Evolutionary conservation across 2,329 filamentous ascomycete genomes (phyloP).

Genomic region (Xylaria sp.): DNA sequence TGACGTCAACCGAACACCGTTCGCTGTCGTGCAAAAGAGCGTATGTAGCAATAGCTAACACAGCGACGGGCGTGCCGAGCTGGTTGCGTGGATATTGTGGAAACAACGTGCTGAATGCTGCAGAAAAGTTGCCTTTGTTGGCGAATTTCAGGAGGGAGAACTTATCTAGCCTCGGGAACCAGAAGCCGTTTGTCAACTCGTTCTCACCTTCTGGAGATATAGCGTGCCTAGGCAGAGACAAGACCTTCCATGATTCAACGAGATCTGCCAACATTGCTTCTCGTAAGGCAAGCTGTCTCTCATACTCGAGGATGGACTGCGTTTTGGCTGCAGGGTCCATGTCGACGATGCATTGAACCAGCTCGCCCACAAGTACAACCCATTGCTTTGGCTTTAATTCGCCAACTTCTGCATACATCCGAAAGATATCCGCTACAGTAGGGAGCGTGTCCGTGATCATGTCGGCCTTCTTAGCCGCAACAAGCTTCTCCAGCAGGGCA

Average conservation of each 20-base stretch:
- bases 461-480: constrained; percentile 48
- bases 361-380: constrained; percentile 48
- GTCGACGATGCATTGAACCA: constrained; percentile 48
- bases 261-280: constrained; percentile 53
- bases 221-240: constrained; percentile 48
- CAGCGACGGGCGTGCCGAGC: constrained; percentile 44
- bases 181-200: constrained; percentile 44
- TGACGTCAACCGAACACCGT: constrained; percentile 37
- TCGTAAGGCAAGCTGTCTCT: constrained; percentile 45
- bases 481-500: constrained; percentile 48
- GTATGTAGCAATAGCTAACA: constrained; percentile 53
- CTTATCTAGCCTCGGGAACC: constrained; percentile 45
- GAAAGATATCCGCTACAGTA: constrained; percentile 52
- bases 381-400: constrained; percentile 50
- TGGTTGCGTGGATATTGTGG: constrained; percentile 45
- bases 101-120: constrained; percentile 51
- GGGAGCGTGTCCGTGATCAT: constrained; percentile 49
- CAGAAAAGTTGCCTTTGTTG: constrained; percentile 39
- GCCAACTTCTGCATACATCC: constrained; percentile 50
- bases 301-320: constrained; percentile 43
- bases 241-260: constrained; percentile 54
- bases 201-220: constrained; percentile 25
- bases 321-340: constrained; percentile 41
- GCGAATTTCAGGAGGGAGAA: constrained; percentile 37
- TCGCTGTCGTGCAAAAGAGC: constrained; percentile 50